These are phyloP conservation scores for Pichia sp. DNA, from an alignment of 1,139 yeast genomes.

Conservation along the genomic window DNA sequence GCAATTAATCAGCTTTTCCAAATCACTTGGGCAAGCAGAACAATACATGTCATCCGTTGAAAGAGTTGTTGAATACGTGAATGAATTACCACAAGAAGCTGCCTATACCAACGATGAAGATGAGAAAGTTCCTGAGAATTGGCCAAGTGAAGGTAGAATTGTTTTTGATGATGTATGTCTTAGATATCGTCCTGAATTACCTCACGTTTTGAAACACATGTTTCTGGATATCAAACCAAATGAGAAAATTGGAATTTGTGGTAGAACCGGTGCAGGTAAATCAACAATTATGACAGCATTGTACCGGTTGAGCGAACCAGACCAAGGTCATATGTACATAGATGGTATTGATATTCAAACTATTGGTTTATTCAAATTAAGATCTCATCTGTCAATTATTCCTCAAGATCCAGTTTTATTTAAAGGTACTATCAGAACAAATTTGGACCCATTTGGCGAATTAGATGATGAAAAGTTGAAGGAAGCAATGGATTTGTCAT, in stretches of 20 bases:
- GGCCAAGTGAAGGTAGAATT: constrained; percentile 59
- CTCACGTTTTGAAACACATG: constrained; percentile 59
- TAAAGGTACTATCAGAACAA: constrained; percentile 34
- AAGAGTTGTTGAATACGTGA: constrained; percentile 40
- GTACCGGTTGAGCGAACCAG: constrained; percentile 46
- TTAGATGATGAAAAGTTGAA: constrained; percentile 36
- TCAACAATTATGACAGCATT: constrained; percentile 36
- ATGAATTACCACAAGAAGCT: constrained; percentile 56
- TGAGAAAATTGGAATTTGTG: constrained; percentile 37
- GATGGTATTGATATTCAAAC: constrained; percentile 33
- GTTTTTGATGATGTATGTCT: constrained; percentile 50
- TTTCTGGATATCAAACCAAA: constrained; percentile 31
- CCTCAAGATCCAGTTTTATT: constrained; percentile 43
- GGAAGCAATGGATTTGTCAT: constrained; percentile 38
- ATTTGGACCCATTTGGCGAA: constrained; percentile 36
- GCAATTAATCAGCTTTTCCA: constrained; percentile 39
- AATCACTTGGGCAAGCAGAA: constrained; percentile 42
- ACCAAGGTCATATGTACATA: constrained; percentile 31
- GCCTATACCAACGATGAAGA: constrained; percentile 45
- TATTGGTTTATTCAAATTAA: constrained; percentile 31
- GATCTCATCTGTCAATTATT: constrained; percentile 35
- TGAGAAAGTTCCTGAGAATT: constrained; percentile 42
- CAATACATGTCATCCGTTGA: constrained; percentile 48
- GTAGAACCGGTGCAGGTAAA: constrained; percentile 41
- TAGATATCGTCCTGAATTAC: constrained; percentile 70